A percentile compares a stretch with the other conserved stretches of the same genome.
phyloP scores from a whole-genome alignment of 148 eudicot species.

The Diospyros kaki region DNA sequence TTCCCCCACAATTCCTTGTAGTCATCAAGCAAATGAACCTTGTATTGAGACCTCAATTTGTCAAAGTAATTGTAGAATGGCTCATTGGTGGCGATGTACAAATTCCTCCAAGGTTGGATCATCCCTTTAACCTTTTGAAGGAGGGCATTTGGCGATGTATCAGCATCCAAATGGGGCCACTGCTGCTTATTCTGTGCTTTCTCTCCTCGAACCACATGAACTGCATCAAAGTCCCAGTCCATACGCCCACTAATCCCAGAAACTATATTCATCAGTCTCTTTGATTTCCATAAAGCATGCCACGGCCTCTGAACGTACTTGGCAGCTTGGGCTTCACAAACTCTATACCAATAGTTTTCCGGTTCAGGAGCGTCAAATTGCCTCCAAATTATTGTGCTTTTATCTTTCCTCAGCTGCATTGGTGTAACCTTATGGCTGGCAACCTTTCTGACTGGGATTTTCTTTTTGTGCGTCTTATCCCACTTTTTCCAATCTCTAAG shows the following conservation, averaged over 20 bases:
- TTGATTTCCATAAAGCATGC: constrained; percentile 95
- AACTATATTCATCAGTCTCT: constrained; percentile 95
- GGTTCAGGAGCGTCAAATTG: constrained; percentile 92
- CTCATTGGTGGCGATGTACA: constrained; percentile 90
- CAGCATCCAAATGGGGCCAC: constrained; percentile 87
- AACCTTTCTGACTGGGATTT: constrained; percentile 67
- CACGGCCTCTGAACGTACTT: constrained; percentile 81
- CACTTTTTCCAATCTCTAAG: constrained; percentile 70
- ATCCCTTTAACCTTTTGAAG: constrained; percentile 53
- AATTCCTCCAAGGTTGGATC: constrained; percentile 70
- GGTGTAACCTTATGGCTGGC: constrained; percentile 62
- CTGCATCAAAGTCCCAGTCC: constrained; percentile 98
- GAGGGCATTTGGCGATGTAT: constrained; percentile 81
- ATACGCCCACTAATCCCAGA: constrained; percentile 81
- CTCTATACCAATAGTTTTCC: constrained; percentile 90
- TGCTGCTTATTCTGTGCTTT: constrained; percentile 74
- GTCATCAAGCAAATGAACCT: constrained; percentile 91
- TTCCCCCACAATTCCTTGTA: constrained; percentile 83
- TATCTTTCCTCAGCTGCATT: constrained; percentile 71
- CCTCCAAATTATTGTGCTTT: constrained; percentile 85
- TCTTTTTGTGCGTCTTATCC: constrained; percentile 68
- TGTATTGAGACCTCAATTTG: constrained; percentile 85
- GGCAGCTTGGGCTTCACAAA: constrained; percentile 79
- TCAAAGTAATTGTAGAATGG: constrained; percentile 88
- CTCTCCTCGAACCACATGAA: constrained; percentile 89